A percentile compares a stretch with the other conserved stretches of the same genome.
phyloP scores from a whole-genome alignment of 1,284 basidiomycete genomes.

The Laetiporus sulphureus region DNA sequence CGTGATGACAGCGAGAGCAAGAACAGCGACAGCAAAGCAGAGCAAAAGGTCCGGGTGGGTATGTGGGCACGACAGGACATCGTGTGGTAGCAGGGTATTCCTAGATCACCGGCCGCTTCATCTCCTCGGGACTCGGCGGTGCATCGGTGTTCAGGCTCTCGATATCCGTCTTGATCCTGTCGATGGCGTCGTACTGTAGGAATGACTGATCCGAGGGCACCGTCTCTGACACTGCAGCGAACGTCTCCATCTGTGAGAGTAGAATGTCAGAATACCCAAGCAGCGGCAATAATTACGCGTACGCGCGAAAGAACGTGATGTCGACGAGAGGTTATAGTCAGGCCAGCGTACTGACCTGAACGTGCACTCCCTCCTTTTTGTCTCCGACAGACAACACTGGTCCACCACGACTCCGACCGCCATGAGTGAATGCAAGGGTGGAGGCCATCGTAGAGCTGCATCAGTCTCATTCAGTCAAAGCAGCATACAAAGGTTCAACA shows the following conservation, averaged over 20 bases:
- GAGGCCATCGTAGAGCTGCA: conserved; percentile 27
- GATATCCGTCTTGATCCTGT: too few relatives aligned
- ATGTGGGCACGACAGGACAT: too few relatives aligned
- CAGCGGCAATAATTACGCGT: too few relatives aligned
- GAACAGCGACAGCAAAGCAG: too few relatives aligned
- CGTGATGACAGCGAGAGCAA: too few relatives aligned
- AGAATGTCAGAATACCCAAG: neutral
- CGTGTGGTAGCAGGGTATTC: too few relatives aligned
- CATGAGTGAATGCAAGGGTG: conserved; percentile 28
- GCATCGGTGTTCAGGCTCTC: too few relatives aligned
- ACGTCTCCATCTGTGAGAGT: conserved; percentile 48
- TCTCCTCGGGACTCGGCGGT: too few relatives aligned
- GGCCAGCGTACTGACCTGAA: conserved; percentile 15
- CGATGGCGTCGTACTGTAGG: conserved; percentile 46
- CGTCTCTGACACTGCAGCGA: conserved; percentile 32
- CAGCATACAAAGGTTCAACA: conserved; percentile 9
- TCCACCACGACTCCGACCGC: conserved; percentile 17
- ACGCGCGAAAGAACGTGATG: neutral
- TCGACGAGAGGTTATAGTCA: neutral
- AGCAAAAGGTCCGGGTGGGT: too few relatives aligned
- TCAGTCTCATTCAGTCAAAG: neutral
- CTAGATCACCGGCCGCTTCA: too few relatives aligned
- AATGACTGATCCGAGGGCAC: conserved; percentile 31
- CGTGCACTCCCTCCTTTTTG: conserved; percentile 38
- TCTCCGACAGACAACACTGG: conserved; percentile 26